A percentile compares a stretch with the other conserved stretches of the same genome.
Evolutionary conservation across 2,329 filamentous ascomycete genomes (phyloP).

Genomic region (Sarocladium brachiariae): DNA sequence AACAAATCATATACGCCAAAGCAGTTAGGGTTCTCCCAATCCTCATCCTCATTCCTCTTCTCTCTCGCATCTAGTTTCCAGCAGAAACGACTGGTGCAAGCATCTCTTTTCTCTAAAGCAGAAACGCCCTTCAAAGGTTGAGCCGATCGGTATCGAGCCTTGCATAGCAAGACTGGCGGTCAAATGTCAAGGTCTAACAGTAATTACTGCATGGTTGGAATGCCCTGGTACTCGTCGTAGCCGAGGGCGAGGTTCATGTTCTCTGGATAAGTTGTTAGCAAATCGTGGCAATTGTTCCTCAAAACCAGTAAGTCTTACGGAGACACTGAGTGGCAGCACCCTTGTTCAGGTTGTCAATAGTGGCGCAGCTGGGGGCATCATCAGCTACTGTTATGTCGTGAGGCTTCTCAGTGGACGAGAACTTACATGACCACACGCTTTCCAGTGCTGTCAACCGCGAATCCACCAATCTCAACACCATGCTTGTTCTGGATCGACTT

Average conservation of each 20-base stretch:
- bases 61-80: too few relatives aligned
- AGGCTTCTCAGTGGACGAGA: not conserved
- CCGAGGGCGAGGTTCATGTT: conserved; percentile 88
- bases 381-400: not conserved
- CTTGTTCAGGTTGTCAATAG: conserved; percentile 89
- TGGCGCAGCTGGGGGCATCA: conserved; percentile 54
- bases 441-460: conserved; percentile 83
- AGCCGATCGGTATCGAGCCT: not conserved
- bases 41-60: too few relatives aligned
- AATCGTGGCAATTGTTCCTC: not conserved
- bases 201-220: conserved; percentile 39
- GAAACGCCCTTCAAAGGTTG: conserved; percentile 1
- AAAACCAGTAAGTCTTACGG: conserved; percentile 49
- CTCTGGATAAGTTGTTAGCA: conserved; percentile 39
- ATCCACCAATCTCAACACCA: conserved; percentile 88
- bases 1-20: not conserved
- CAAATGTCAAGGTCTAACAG: not conserved
- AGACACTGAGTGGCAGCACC: conserved; percentile 87
- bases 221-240: conserved; percentile 81
- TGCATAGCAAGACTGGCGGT: not conserved
- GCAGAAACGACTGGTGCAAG: not conserved
- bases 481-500: conserved; percentile 81
- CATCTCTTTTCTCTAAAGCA: conserved; percentile 3
- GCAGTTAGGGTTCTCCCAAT: not conserved
- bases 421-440: conserved; percentile 75